A percentile compares a stretch with the other conserved stretches of the same genome.
These are phyloP conservation scores for Amanita brunnescens DNA, from an alignment of 768 basidiomycete genomes.

Conservation along the genomic window DNA sequence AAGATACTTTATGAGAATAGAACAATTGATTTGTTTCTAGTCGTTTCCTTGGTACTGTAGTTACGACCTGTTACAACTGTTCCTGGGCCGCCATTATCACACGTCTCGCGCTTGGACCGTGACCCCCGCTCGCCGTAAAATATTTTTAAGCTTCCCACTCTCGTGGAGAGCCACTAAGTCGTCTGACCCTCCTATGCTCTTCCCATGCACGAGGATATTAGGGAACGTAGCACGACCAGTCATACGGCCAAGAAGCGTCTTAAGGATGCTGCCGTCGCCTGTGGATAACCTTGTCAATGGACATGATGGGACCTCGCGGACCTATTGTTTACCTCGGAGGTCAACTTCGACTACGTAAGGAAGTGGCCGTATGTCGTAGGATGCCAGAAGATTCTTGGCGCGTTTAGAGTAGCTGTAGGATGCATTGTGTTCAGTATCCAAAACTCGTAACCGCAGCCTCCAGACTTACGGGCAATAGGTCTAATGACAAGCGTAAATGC, in stretches of 20 bases:
- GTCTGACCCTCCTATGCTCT: constrained; percentile 60
- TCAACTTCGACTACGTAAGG: constrained; percentile 74
- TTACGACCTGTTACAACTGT: constrained; percentile 5
- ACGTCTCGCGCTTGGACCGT: constrained; percentile 16
- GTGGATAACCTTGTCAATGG: constrained; percentile 11
- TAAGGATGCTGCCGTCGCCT: constrained; percentile 60
- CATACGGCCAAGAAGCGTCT: constrained; percentile 54
- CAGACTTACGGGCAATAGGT: constrained; percentile 65
- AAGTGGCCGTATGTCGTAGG: constrained; percentile 51
- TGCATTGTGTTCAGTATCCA: not conserved
- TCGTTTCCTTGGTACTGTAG: too few relatives aligned
- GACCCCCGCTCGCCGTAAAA: constrained; percentile 43
- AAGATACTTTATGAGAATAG: too few relatives aligned
- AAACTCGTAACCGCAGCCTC: not conserved
- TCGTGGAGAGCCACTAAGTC: constrained; percentile 44
- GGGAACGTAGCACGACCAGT: constrained; percentile 68
- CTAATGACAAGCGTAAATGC: constrained; percentile 22
- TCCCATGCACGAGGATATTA: constrained; percentile 59
- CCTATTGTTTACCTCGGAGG: constrained; percentile 40
- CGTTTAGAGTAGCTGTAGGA: constrained; percentile 43
- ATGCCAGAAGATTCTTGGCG: constrained; percentile 54
- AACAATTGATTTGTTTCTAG: too few relatives aligned
- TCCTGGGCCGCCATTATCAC: not conserved
- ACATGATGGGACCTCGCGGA: not conserved
- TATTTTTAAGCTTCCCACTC: constrained; percentile 30